phyloP scores from a whole-genome alignment of 345 rosid genomes.

The Populus davidiana region DNA sequence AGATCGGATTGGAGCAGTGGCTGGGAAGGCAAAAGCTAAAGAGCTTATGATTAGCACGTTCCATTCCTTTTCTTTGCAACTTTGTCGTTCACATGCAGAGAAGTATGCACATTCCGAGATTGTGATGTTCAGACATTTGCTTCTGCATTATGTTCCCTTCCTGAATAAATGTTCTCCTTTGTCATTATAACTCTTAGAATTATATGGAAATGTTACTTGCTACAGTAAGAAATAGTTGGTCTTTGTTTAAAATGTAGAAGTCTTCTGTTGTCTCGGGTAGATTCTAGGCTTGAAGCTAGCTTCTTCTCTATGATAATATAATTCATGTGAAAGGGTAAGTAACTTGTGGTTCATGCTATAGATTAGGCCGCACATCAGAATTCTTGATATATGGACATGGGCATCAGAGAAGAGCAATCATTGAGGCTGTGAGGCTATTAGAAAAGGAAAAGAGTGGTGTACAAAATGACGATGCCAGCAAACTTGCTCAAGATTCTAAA shows the following conservation, averaged over 20 bases:
- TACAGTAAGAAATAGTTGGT: background rate
- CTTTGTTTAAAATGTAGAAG: background rate
- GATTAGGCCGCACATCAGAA: constrained; percentile 81
- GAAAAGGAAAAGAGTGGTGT: constrained; percentile 52
- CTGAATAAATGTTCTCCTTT: background rate
- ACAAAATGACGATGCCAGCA: constrained; percentile 30
- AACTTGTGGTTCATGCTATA: constrained; percentile 28
- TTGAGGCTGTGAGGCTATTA: constrained; percentile 76
- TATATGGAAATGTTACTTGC: background rate
- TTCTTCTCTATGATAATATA: background rate
- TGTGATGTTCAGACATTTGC: constrained; percentile 5
- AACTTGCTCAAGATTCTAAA: constrained; percentile 36
- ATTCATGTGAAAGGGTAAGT: constrained; percentile 1
- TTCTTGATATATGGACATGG: constrained; percentile 85
- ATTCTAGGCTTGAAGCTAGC: background rate
- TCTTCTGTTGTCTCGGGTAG: background rate
- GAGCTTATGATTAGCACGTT: constrained; percentile 86
- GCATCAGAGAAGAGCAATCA: constrained; percentile 90
- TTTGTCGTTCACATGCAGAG: constrained; percentile 90
- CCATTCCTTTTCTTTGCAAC: constrained; percentile 89
- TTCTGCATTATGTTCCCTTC: constrained; percentile 5
- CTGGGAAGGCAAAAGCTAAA: constrained; percentile 80
- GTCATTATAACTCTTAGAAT: background rate
- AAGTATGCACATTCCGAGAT: constrained; percentile 48
- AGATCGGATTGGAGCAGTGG: constrained; percentile 67